These are phyloP conservation scores for Bacidia rubella DNA, from an alignment of 495 filamentous ascomycete species.

Conservation along the genomic window DNA sequence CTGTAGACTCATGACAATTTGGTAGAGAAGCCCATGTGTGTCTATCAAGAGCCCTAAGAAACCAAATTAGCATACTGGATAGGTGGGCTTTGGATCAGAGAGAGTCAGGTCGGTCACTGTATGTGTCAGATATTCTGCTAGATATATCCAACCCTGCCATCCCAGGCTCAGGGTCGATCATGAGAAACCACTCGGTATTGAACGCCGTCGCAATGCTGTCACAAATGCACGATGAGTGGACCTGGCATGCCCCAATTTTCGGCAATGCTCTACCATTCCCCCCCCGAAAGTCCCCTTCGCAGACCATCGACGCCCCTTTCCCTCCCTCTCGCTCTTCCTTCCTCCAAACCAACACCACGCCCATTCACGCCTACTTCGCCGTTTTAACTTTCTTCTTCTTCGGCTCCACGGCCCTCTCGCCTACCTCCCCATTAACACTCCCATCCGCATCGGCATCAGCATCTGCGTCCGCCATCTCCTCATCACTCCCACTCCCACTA, in stretches of 20 bases:
- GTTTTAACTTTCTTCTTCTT: constrained; percentile 62
- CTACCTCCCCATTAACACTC: constrained; percentile 20
- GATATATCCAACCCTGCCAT: background rate
- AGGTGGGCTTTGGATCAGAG: no score
- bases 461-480: constrained; percentile 47
- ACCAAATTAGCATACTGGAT: no score
- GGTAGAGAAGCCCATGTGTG: no score
- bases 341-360: no score
- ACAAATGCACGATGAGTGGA: background rate
- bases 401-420: constrained; percentile 32
- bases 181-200: background rate
- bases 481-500: constrained; percentile 52
- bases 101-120: no score
- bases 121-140: no score
- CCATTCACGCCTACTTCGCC: constrained; percentile 18
- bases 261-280: no score
- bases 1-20: no score
- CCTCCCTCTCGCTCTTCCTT: no score
- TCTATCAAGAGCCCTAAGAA: no score
- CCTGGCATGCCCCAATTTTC: background rate
- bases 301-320: no score
- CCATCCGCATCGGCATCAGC: constrained; percentile 42
- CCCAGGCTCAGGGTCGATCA: background rate
- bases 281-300: no score
- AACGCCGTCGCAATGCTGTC: background rate